A percentile compares a stretch with the other conserved stretches of the same genome.
These are phyloP conservation scores for Lactarius psammicola DNA, from an alignment of 768 basidiomycete species.

Conservation along the genomic window DNA sequence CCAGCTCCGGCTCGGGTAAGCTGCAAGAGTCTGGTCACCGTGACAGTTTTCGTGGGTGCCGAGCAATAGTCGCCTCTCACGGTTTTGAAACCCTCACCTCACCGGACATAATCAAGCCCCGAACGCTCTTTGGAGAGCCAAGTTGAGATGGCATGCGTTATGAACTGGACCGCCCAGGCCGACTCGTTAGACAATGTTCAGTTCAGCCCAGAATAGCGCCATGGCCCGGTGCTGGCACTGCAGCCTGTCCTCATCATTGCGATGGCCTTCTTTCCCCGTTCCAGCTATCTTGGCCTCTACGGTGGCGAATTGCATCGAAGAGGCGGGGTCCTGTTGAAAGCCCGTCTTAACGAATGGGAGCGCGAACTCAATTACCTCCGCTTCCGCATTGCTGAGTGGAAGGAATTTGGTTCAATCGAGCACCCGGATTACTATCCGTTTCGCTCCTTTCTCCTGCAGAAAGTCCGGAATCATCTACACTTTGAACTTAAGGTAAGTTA, in stretches of 20 bases:
- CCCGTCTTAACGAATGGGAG: slow-evolving; percentile 28
- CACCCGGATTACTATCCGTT: slow-evolving; percentile 25
- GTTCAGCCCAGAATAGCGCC: slow-evolving; percentile 11
- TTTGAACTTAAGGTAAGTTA: slow-evolving; percentile 28
- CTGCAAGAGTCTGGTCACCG: no score
- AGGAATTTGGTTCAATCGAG: slow-evolving; percentile 21
- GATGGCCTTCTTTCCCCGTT: slow-evolving; percentile 20
- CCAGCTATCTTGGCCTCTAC: slow-evolving; percentile 13
- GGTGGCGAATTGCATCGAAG: slow-evolving; percentile 27
- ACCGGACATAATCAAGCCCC: no score
- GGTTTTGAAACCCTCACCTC: neutral
- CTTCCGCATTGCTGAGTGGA: slow-evolving; percentile 29
- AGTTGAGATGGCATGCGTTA: neutral
- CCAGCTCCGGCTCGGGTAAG: neutral
- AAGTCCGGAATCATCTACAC: slow-evolving; percentile 21
- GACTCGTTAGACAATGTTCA: slow-evolving; percentile 8
- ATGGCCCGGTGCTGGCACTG: neutral
- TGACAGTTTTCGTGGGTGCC: neutral
- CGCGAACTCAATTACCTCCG: slow-evolving; percentile 29
- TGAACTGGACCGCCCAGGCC: neutral
- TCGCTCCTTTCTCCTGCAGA: slow-evolving; percentile 23
- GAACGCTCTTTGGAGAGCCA: no score
- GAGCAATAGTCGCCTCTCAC: neutral
- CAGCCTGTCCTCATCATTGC: neutral
- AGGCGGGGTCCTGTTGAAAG: slow-evolving; percentile 21